Conservation (phyloP, 139 green algal genomes). For the Zygnema circumcarinatum region DNA sequence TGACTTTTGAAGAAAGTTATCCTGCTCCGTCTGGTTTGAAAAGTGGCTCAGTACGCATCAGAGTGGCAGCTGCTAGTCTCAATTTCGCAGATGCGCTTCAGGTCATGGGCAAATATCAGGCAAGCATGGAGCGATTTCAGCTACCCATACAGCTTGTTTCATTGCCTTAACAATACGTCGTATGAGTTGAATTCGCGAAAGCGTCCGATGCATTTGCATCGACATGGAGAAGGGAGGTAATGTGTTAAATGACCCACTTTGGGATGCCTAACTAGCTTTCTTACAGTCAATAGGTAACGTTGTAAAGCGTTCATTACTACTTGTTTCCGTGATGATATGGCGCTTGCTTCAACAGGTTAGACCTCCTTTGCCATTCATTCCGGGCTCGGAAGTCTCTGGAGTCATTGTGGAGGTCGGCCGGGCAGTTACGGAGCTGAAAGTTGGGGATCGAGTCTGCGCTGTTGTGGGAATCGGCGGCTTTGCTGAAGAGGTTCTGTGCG, state of each 20-base stretch:
- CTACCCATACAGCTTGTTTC: not conserved
- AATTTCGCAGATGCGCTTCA: conserved; percentile 76
- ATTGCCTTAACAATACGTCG: not conserved
- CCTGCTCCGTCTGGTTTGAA: not conserved
- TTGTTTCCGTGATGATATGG: too few relatives aligned
- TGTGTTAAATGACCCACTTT: too few relatives aligned
- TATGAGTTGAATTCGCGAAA: too few relatives aligned
- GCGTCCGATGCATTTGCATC: too few relatives aligned
- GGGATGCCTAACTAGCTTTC: too few relatives aligned
- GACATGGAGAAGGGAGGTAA: too few relatives aligned
- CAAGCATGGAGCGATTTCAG: too few relatives aligned
- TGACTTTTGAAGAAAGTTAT: not conserved
- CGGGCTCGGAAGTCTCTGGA: conserved; percentile 77
- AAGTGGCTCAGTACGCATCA: conserved; percentile 14
- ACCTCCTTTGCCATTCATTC: conserved; percentile 80
- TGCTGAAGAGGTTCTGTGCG: conserved; percentile 68
- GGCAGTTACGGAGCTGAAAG: conserved; percentile 69
- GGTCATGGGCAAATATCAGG: conserved; percentile 80
- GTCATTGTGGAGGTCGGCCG: conserved; percentile 73
- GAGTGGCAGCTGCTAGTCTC: conserved; percentile 52
- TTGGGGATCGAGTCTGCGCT: conserved; percentile 77
- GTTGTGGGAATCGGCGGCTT: conserved; percentile 74
- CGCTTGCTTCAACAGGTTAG: conserved; percentile 64
- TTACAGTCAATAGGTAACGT: too few relatives aligned
- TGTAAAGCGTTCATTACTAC: too few relatives aligned